phyloP scores from a whole-genome alignment of 495 filamentous ascomycete genomes.

The Penicillium daleae region DNA sequence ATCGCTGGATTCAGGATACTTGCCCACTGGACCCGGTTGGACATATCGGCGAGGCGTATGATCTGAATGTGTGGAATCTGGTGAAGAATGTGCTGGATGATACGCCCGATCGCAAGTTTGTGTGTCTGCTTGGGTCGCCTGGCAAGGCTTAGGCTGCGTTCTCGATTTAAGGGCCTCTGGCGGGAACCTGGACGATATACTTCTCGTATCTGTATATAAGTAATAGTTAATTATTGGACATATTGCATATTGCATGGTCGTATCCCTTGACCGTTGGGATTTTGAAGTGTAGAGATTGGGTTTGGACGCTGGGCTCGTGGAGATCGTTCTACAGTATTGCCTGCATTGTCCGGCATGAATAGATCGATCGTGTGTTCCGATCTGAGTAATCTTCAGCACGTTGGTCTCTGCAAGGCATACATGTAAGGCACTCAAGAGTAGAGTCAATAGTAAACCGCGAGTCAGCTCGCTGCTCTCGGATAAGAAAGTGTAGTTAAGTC shows the following conservation, averaged over 20 bases:
- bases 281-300: neutral
- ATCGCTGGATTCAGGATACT: conserved; percentile 51
- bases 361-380: neutral
- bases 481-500: neutral
- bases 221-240: conserved; percentile 7
- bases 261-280: neutral
- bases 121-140: conserved; percentile 43
- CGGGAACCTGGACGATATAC: neutral
- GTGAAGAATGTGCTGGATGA: conserved; percentile 54
- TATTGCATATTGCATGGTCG: neutral
- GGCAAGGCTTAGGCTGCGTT: conserved; percentile 28
- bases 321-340: no score
- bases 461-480: neutral
- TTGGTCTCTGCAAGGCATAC: neutral
- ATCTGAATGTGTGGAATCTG: conserved; percentile 58
- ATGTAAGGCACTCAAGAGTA: neutral
- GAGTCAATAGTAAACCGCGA: neutral
- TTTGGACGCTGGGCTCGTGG: no score
- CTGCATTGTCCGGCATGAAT: neutral
- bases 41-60: conserved; percentile 57
- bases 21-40: conserved; percentile 53
- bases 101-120: conserved; percentile 38
- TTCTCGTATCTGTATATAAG: conserved; percentile 5
- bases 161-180: no score
- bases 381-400: neutral